Conservation (phyloP, 1,139 yeast genomes). For the Nakaseomyces bracarensis region DNA sequence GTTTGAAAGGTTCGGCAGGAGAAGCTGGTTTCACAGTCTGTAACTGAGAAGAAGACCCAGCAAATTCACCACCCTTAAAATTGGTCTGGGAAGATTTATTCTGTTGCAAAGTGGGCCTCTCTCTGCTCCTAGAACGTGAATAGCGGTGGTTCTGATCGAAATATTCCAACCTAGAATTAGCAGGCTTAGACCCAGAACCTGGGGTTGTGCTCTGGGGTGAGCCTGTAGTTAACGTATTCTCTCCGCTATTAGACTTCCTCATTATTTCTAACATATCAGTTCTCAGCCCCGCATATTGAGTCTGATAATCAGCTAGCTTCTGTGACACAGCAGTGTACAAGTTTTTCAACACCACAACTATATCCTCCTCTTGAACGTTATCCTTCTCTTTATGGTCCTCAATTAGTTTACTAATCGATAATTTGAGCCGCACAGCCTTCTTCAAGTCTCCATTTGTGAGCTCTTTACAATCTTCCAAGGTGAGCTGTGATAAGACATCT, state of each 20-base stretch:
- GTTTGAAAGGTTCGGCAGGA: constrained; percentile 65
- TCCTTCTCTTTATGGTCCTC: constrained; percentile 11
- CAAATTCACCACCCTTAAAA: neutral
- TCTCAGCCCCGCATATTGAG: constrained; percentile 26
- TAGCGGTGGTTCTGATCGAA: constrained; percentile 7
- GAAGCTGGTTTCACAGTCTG: constrained; percentile 10
- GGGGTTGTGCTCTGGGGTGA: neutral
- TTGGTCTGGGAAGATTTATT: neutral
- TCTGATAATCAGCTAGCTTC: constrained; percentile 27
- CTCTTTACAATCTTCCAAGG: constrained; percentile 53
- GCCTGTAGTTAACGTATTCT: neutral
- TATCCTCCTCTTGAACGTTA: constrained; percentile 18
- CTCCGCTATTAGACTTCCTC: constrained; percentile 13
- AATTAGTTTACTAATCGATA: constrained; percentile 34
- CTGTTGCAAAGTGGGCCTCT: constrained; percentile 2
- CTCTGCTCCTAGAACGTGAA: constrained; percentile 2
- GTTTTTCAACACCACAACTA: constrained; percentile 21
- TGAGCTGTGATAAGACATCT: constrained; percentile 48
- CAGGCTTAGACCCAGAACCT: neutral
- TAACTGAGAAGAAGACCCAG: neutral
- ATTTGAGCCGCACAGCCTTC: constrained; percentile 41
- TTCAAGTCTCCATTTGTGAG: constrained; percentile 42
- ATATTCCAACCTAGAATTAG: constrained; percentile 1
- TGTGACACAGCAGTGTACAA: constrained; percentile 23
- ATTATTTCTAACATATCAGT: constrained; percentile 28